Conservation (phyloP, 805 yeast genomes). For the Yarrowia porcina region DNA sequence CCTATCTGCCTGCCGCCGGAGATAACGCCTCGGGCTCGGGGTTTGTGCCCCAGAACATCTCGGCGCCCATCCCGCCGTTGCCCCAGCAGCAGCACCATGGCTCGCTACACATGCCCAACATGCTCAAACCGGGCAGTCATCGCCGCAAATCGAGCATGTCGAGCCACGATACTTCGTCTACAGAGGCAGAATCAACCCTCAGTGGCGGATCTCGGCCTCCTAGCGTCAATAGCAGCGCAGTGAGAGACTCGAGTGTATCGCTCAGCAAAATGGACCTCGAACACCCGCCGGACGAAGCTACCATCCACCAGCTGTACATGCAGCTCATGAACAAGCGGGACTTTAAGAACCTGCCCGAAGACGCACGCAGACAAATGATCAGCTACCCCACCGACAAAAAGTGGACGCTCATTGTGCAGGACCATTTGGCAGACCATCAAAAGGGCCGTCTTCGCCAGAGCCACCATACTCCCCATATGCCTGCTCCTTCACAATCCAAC, state of each 20-base stretch:
- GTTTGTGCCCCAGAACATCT: conserved; percentile 30
- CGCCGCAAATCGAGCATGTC: conserved; percentile 7
- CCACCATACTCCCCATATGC: conserved; percentile 28
- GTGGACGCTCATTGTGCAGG: conserved; percentile 90
- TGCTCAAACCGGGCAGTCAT: conserved; percentile 13
- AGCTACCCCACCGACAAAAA: conserved; percentile 73
- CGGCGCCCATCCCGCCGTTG: conserved; percentile 35
- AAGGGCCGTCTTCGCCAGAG: conserved; percentile 44
- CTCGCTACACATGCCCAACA: conserved; percentile 19
- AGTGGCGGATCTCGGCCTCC: not conserved
- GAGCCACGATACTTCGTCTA: conserved; percentile 1
- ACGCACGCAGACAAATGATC: conserved; percentile 73
- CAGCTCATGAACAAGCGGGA: conserved; percentile 75
- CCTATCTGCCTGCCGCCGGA: conserved; percentile 30
- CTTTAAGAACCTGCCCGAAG: conserved; percentile 63
- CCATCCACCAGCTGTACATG: conserved; percentile 69
- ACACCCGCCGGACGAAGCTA: conserved; percentile 62
- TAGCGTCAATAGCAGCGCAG: not conserved
- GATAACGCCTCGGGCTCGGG: conserved; percentile 24
- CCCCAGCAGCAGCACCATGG: conserved; percentile 29
- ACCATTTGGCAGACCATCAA: conserved; percentile 71
- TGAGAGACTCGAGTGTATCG: not conserved
- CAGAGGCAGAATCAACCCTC: not conserved
- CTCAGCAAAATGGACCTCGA: conserved; percentile 43
- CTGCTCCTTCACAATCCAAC: conserved; percentile 16